Evolutionary conservation across 371 early-diverging fungal genomes (phyloP).

Genomic region (Actinomucor elegans): DNA sequence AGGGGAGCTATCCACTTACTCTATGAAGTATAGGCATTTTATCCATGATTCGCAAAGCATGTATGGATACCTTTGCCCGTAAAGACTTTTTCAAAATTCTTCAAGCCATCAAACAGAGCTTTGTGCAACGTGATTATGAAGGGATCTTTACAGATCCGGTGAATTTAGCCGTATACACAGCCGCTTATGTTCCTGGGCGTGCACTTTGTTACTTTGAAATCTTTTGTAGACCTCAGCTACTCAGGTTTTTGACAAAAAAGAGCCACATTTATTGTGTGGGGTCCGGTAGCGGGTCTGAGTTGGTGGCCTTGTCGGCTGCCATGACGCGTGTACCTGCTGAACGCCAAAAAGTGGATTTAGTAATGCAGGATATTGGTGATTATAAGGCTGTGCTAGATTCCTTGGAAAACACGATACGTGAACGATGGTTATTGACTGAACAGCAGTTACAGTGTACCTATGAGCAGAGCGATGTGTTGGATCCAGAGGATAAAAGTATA

Average conservation of each 20-base stretch:
- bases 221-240: constrained; percentile 59
- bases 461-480: constrained; percentile 52
- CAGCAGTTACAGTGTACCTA: constrained; percentile 37
- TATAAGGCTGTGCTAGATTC: constrained; percentile 47
- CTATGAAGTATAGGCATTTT: constrained; percentile 67
- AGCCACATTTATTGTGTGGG: constrained; percentile 70
- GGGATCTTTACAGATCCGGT: constrained; percentile 76
- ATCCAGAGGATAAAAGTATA: constrained; percentile 15
- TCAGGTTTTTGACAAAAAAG: constrained; percentile 40
- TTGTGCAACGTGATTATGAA: constrained; percentile 81
- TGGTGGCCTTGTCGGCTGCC: constrained; percentile 80
- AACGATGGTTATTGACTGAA: constrained; percentile 31
- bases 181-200: constrained; percentile 85
- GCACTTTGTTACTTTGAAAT: constrained; percentile 84
- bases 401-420: constrained; percentile 33
- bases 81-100: constrained; percentile 63
- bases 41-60: constrained; percentile 65
- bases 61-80: constrained; percentile 56
- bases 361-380: constrained; percentile 76
- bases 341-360: constrained; percentile 47
- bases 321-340: constrained; percentile 54
- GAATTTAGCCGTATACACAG: constrained; percentile 80
- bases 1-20: no score
- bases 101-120: constrained; percentile 77
- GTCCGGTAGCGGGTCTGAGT: constrained; percentile 87